Percentiles rank a stretch among this genome's conserved stretches.
Conservation (phyloP, 2,329 filamentous ascomycete species). For the Penicillium sp. region DNA sequence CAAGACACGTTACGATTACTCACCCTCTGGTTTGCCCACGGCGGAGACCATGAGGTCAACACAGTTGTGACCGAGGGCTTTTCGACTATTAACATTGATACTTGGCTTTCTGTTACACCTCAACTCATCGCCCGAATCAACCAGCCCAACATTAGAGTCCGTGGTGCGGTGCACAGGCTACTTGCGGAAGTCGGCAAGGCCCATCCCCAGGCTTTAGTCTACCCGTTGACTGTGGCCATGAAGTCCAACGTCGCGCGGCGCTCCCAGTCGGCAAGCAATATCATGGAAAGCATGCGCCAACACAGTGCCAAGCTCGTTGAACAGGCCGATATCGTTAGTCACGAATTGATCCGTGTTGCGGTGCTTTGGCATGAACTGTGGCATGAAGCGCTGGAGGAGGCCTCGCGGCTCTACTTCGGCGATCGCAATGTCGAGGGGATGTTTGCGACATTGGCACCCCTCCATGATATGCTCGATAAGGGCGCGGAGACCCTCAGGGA, state of each 20-base stretch:
- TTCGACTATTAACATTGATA: slow-evolving; percentile 86
- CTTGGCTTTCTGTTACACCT: slow-evolving; percentile 96
- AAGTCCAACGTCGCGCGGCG: slow-evolving; percentile 84
- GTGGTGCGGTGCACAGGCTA: slow-evolving; percentile 85
- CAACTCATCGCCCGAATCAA: slow-evolving; percentile 97
- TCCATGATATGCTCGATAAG: slow-evolving; percentile 85
- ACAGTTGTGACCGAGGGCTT: slow-evolving; percentile 84
- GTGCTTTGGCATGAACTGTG: slow-evolving; percentile 98
- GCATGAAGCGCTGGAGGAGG: slow-evolving; percentile 97
- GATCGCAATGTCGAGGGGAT: slow-evolving; percentile 97
- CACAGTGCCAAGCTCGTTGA: slow-evolving; percentile 90
- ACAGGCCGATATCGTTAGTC: slow-evolving; percentile 90
- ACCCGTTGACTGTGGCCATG: slow-evolving; percentile 94
- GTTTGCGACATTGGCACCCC: slow-evolving; percentile 81
- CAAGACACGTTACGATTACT: slow-evolving; percentile 90
- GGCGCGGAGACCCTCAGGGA: slow-evolving; percentile 91
- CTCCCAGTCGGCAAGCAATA: slow-evolving; percentile 79
- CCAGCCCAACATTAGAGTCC: slow-evolving; percentile 82
- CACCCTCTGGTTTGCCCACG: slow-evolving; percentile 94
- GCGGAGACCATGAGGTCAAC: slow-evolving; percentile 82
- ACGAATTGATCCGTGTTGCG: slow-evolving; percentile 93
- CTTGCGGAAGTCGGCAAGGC: slow-evolving; percentile 87
- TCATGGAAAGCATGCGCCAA: slow-evolving; percentile 97
- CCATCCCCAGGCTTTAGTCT: slow-evolving; percentile 93
- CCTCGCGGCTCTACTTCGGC: slow-evolving; percentile 91